Conservation (phyloP, 352 stramenopile genomes). For the Blastocystis sp. region DNA sequence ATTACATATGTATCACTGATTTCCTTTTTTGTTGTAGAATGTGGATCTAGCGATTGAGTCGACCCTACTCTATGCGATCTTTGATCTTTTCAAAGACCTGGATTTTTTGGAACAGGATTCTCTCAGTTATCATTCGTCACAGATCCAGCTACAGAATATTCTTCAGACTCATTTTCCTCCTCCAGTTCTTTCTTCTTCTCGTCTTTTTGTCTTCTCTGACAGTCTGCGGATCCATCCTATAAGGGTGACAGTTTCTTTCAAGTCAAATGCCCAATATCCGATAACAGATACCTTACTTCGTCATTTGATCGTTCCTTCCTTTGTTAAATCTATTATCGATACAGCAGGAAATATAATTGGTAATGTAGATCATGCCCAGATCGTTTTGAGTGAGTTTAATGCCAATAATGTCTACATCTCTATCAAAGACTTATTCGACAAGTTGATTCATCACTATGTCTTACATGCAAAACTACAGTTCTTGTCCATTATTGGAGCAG, state of each 20-base stretch:
- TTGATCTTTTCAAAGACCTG: neutral
- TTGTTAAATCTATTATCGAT: constrained; percentile 41
- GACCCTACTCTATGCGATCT: neutral
- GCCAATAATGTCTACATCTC: constrained; percentile 77
- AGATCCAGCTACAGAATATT: neutral
- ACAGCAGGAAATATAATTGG: constrained; percentile 67
- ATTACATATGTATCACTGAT: neutral
- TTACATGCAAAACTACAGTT: constrained; percentile 75
- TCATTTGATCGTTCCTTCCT: neutral
- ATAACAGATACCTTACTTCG: constrained; percentile 1
- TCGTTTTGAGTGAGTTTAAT: constrained; percentile 77
- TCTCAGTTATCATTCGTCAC: neutral
- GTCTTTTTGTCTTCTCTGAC: neutral
- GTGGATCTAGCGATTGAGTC: constrained; percentile 39
- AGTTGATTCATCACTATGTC: constrained; percentile 78
- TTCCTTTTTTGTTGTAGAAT: neutral
- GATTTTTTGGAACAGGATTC: neutral
- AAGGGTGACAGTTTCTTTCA: neutral
- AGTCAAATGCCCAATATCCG: constrained; percentile 3
- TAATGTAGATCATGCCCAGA: constrained; percentile 75
- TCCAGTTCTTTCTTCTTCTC: neutral
- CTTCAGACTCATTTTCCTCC: neutral
- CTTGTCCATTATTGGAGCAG: constrained; percentile 78
- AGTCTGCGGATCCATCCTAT: neutral
- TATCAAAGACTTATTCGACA: constrained; percentile 71